Evolutionary conservation across 768 basidiomycete species (phyloP), one percentile per base, ranked within the genome.

Genomic region (Amanita pallidorosea): DNA sequence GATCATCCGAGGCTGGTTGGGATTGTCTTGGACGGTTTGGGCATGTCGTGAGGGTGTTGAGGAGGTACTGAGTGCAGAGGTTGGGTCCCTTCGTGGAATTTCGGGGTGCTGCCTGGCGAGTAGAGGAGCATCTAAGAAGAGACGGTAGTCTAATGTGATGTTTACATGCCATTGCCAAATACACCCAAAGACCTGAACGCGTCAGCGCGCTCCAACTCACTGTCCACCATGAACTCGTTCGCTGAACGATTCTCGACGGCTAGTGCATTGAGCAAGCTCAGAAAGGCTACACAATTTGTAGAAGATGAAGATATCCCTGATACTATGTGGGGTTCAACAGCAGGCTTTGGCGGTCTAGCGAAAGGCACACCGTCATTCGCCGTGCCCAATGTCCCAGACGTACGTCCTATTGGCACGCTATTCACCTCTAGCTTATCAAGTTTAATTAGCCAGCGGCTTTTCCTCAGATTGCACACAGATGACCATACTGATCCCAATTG

Each of bases 401-500:
- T 91, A 63, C 69, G 86, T 70, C 33, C 54, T 40, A 40, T 46
- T 37, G 18, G 13, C 12, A 13, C 40, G 45, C 29, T 46, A 23
- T 27, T n/a, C 42, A 27, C 37, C 18, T 3, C 2, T 22, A 43
- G 25, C 2, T n/a, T 37, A 33, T 5, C 20, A 34, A 46, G 43
- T 65, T 11, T 7, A 36, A 17, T 5, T 36, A 98, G 95, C 95
- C 95, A 7, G 76, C 88, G 44, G 73, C 88, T 4, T 99, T n/a
- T 99, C 70, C 74, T 99, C 59, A 79, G 86, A 60, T 70, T 94
- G 51, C 93, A 97, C 70, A 97, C 95, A 38, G 93, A 97, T 65
- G 93, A 96, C 71, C 85, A 82, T 55, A 91, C 92, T 53, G 91
- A 97, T 73, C 88, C 92, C 37, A 81, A 77, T 52, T 96, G 93